Evolutionary conservation across 441 rosid species (phyloP), one percentile per base, ranked within the genome.

Genomic region (Croton setiger): DNA sequence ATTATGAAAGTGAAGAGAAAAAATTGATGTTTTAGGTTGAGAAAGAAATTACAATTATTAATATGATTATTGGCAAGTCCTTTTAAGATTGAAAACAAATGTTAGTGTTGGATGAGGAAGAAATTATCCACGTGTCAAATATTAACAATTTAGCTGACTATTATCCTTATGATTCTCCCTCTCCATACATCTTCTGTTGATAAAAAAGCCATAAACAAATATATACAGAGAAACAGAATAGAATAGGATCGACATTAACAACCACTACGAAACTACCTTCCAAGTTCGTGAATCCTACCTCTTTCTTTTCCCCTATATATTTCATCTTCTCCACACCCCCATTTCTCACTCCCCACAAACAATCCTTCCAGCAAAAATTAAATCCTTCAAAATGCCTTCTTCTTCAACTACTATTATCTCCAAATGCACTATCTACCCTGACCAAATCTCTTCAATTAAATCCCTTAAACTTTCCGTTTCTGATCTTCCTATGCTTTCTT

Each of bases 401-500:
- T 80, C 81, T 69, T 74, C 85, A 0, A 79, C 82, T 15, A 53
- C 69, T 13, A 53, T 84, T 47, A 17, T 82, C 72, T 90, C 98
- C 15, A 88, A 82, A 79, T 85, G 86, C 83, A 84, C 82, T 0
- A 70, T 91, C 23, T 69, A 60, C 76, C 96, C 97, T 1, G 80
- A 80, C 60, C 78, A 77, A 23, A 69, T 63, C 44, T 81, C 74
- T 66, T 45, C 78, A 53, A 37, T 68, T 45, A 47, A 61, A 52
- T 13, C 90, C 49, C 75, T 88, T 3, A 83, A 81, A 74, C 96
- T 94, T 73, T 91, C 97, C 4, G 96, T 92, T 63, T 94, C 98
- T 35, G 98, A 94, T 71, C 82, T 92, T 49, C 96, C 97, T n/a
- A 92, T 92, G 98, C 93, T 94, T 62, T 87, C 98, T 0, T 94